Evolutionary conservation across 2,329 filamentous ascomycete species (phyloP), one percentile per base, ranked within the genome.

Genomic region (Curvularia sp.): DNA sequence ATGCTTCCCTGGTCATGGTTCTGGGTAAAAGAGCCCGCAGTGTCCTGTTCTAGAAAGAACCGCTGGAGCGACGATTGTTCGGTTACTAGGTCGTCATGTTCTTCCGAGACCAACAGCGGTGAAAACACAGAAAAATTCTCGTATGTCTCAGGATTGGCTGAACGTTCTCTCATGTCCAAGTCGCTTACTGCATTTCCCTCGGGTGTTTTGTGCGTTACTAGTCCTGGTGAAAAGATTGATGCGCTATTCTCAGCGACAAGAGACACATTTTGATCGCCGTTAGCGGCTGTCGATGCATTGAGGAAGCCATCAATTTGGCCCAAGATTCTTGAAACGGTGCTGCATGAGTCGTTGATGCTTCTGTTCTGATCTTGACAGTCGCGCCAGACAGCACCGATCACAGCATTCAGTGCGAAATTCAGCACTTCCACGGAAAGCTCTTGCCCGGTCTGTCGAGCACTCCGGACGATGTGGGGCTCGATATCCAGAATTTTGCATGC

Each of bases 371-470:
- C 18, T 53, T 57, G 41, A 43, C 48, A 57, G 33, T 52, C 54
- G 15, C 39, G 54, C 54, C 49, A 57, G 38, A 57, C 30, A 41
- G 54, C 54, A 8, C 54, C 49, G 38, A 57, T 38, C 26, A 57
- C 43, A 20, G 54, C 54, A 33, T 49, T 57, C 41, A 57, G 18
- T n/a, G 54, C 54, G 22, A 46, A 39, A 39, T 52, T 43, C 20
- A 57, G 54, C n/a, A 57, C 49, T 28, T 33, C 35, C 4, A 22
- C 41, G 20, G 54, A 57, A 18, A 43, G 30, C 10, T 41, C 15
- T 28, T 52, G 39, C 10, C 50, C 39, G 15, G 18, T 22, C 41
- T 52, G 54, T 47, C 54, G 54, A 51, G 24, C 42, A 48, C 54
- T 57, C 15, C 33, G 30, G 12, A 30, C 39, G 35, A 57, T 57